Base-by-base conservation (phyloP, 2,329 filamentous ascomycete species). In the Pezicula rhizophila region DNA sequence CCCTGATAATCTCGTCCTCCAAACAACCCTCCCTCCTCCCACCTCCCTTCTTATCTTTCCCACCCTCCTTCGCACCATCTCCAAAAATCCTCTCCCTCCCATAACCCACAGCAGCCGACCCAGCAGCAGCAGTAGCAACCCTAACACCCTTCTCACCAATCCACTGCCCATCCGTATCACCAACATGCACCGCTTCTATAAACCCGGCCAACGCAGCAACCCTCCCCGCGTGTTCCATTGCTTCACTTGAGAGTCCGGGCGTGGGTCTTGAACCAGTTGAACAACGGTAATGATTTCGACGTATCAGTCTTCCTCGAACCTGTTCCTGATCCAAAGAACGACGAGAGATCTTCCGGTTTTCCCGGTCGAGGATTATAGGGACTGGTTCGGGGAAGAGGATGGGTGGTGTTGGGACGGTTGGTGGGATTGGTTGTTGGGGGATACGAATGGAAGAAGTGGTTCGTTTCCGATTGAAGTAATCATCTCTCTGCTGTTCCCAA, bases 141-240 rank as follows among this genome's bases (percentile, higher is more conserved):
- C 55, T 42, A 23, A 52, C 39, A 2, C 55, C 53, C 39, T 55
- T 55, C 5, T 23, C 17, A 7, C 62, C 51, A 67, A 64, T 23
- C 63, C 66, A 31, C 61, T 71, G 46, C 70, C 71, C 46, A 57
- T 71, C 17, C 68, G 68, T 54, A 55, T 73, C 43, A 58, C 63
- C 8, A 69, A 71, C 52, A 67, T 70, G 1, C 55, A 68, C 42
- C 65, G 70, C 43, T 56, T 74, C 55, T 45, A 71, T 56, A 49
- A 69, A 47, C 41, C 70, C 62, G 1, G 67, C 65, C 5, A 62
- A 52, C 5, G 59, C 52, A 20, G 48, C 51, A 5, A 58, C 55
- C 44, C 62, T 58, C 14, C 58, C 59, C 1, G 54, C 58, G 5
- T 31, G 2, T 10, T 63, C 59, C 1, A 55, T 47, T 8, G 58